phyloP scores from a whole-genome alignment of 2,329 filamentous ascomycete species.

The Neofusicoccum cordaticola region DNA sequence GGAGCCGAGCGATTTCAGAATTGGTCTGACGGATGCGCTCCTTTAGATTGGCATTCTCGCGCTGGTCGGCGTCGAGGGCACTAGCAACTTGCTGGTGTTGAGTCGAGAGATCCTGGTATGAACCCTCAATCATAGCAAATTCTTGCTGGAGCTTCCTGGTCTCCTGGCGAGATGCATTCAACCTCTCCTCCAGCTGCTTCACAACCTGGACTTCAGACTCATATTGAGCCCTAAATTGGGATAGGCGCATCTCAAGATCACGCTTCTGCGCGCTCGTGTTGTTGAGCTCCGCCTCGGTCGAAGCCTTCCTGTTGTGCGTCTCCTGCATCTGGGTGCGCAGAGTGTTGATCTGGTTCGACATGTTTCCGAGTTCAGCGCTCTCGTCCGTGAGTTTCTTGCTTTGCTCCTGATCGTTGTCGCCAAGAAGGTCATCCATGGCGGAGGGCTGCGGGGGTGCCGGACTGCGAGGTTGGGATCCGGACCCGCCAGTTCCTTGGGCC shows the following conservation, averaged over 20 bases:
- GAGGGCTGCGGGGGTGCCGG: conserved; percentile 42
- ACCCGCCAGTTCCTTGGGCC: conserved; percentile 70
- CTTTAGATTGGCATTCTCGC: conserved; percentile 81
- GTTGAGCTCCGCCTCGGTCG: conserved; percentile 76
- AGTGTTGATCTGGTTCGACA: conserved; percentile 92
- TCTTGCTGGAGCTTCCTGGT: conserved; percentile 83
- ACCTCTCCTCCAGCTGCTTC: conserved; percentile 77
- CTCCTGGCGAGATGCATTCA: conserved; percentile 72
- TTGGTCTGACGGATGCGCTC: conserved; percentile 84
- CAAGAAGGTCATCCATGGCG: conserved; percentile 79
- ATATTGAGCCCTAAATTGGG: conserved; percentile 82
- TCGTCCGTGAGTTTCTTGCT: conserved; percentile 86
- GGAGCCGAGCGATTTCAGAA: conserved; percentile 75
- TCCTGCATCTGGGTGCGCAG: conserved; percentile 93
- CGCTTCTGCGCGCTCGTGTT: conserved; percentile 84
- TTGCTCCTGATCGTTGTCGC: conserved; percentile 82
- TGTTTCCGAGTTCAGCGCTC: conserved; percentile 86
- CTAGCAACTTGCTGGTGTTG: conserved; percentile 76
- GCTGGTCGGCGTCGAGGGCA: conserved; percentile 79
- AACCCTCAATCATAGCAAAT: conserved; percentile 76
- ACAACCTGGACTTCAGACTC: conserved; percentile 91
- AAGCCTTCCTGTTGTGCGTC: conserved; percentile 75
- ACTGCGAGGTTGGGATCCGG: conserved; percentile 36
- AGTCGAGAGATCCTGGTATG: conserved; percentile 73
- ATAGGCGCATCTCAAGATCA: conserved; percentile 84